Conservation (phyloP, 2,329 filamentous ascomycete species). For the Apiospora kogelbergensis region DNA sequence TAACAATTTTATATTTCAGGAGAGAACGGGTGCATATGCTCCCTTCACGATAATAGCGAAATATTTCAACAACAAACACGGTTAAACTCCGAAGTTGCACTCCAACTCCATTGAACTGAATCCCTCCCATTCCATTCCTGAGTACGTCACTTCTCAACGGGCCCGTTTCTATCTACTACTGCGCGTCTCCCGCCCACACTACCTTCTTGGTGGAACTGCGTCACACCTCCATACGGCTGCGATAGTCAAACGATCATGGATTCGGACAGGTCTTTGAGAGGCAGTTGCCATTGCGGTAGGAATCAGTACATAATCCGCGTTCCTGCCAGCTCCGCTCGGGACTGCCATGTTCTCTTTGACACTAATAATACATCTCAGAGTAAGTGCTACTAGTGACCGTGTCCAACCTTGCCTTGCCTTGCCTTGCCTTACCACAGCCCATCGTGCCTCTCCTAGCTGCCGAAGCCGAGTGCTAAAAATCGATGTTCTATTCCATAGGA, state of each 20-base stretch:
- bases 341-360: conserved; percentile 74
- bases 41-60: not conserved
- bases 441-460: not conserved
- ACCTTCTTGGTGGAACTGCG: not conserved
- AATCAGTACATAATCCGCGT: conserved; percentile 78
- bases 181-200: not conserved
- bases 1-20: not conserved
- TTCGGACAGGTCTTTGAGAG: conserved; percentile 59
- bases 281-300: conserved; percentile 81
- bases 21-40: not conserved
- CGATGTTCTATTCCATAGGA: conserved; percentile 39
- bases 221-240: not conserved
- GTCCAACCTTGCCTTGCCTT: not conserved
- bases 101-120: not conserved
- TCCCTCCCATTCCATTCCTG: not conserved
- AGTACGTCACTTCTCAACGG: not conserved
- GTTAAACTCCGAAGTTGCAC: not conserved
- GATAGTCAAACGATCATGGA: conserved; percentile 38
- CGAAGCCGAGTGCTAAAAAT: conserved; percentile 17
- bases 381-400: conserved; percentile 47
- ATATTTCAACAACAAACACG: not conserved
- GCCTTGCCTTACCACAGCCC: not conserved
- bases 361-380: conserved; percentile 66
- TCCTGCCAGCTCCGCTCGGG: conserved; percentile 55
- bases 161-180: not conserved